Evolutionary conservation across 176 grass and related monocot genomes (phyloP), one percentile per base, ranked within the genome.

Genomic region (Pontederia crassipes): DNA sequence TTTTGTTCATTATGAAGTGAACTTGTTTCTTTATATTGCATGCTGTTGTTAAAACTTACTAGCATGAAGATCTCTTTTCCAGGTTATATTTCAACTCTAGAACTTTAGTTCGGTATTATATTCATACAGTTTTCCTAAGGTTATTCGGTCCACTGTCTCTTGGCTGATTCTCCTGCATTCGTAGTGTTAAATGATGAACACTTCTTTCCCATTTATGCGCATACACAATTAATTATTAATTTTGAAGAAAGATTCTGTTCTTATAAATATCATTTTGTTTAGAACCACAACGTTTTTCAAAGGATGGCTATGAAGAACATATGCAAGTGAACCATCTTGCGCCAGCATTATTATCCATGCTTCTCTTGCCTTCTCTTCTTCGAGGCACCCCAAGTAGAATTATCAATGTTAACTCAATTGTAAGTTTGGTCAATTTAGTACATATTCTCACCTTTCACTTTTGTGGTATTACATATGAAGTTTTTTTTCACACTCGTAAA

Each of bases 321-420:
- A 83, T 98, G 85, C 94, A 98, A 86, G 94, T 93, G 66, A 98
- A 98, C 67, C 94, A 98, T 80, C 84, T 98, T 76, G 88, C 88
- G 12, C 94, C 94, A 52, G 77, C 94, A 58, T 75, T 98, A 74
- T 74, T 93, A 11, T 54, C 77, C 1, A 78, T 98, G 84, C 78
- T 98, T 60, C 85, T 98, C 78, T 69, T 98, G 71, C 94, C 94
- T 75, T 98, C 94, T 49, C 94, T 98, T 79, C 71, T 98, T 62
- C 85, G 77, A 50, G 94, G 94, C 56, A 92, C 87, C 74, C 88
- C 94, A 0, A 89, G 94, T 74, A 84, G 94, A 75, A 93, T 98
- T 82, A 75, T 98, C 57, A 98, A 92, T 13, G 85, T 98, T 59
- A 89, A 83, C 83, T 98, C 94, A 63, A 77, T 92, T 72, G 94